Base-by-base conservation (phyloP, 1,284 basidiomycete species). In the Tausonia pullulans region DNA sequence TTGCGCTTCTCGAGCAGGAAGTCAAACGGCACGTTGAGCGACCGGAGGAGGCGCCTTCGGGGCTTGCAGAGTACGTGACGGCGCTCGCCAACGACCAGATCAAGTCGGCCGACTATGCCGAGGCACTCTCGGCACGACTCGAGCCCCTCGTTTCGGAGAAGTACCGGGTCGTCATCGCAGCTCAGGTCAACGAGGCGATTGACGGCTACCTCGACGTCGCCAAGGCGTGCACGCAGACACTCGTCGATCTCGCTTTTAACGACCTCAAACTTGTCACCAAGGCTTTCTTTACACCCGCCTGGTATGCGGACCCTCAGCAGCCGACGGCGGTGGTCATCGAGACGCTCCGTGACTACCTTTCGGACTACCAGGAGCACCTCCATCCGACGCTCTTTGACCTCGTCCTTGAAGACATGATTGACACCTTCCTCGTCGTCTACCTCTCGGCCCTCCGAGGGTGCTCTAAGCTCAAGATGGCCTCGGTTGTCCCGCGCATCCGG, bases 21-120 rank as follows among this genome's bases (percentile, higher is more conserved):
- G 87, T 85, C 78, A 90, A 89, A 77, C 89, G 88, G 72, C 88
- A 92, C 72, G 80, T 83, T 11, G 90, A 94, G 72, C 87, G 88
- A 73, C 88, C 92, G 1, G 92, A 97, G 54, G 92, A 96, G 70
- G 61, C 69, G 2, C 82, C 87, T 1, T 86, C 86, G 13, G 95
- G 96, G 1, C 78, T 98, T 62, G 91, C 92, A 67, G 95, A 98
- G 78, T 98, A 98, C 76, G 86, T 88, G 72, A 94, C 98, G 72
- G 94, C 94, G 16, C 83, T 98, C n/a, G 94, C 94, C 60, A 98
- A 98, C 78, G 95, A 98, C 78, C 93, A 97, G 77, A 86, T 98
- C 78, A 95, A 94, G 76, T 89, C 87, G 4, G 96, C 96, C 9
- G 94, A 98, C 74, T 94, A 88, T 72, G 85, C 88, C 9, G 95